Conservation (phyloP, 2,329 filamentous ascomycete genomes). For the Aspergillus persii region DNA sequence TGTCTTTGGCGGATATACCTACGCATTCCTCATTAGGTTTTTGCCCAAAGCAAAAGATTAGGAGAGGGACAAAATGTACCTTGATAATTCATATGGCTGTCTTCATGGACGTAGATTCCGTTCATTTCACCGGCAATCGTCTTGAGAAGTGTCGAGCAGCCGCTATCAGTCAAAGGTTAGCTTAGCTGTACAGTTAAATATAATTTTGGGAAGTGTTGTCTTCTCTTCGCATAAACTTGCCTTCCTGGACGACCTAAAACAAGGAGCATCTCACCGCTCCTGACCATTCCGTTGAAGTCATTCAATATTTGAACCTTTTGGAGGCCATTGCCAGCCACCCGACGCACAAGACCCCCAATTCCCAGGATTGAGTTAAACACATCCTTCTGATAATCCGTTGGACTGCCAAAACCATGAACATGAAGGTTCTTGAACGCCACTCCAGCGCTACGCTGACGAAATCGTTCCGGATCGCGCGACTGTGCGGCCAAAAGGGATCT, state of each 20-base stretch:
- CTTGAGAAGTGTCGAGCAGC: constrained; percentile 79
- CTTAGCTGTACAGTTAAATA: background rate
- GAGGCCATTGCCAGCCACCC: background rate
- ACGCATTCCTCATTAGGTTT: background rate
- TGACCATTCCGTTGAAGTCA: constrained; percentile 51
- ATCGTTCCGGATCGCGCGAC: constrained; percentile 18
- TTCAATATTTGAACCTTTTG: constrained; percentile 45
- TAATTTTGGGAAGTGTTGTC: background rate
- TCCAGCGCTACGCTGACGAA: constrained; percentile 6
- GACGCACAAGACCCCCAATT: constrained; percentile 33
- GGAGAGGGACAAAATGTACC: background rate
- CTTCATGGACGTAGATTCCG: constrained; percentile 59
- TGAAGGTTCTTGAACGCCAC: constrained; percentile 52
- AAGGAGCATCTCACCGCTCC: constrained; percentile 45
- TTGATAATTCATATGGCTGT: constrained; percentile 35
- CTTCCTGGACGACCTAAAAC: constrained; percentile 40
- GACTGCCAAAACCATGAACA: constrained; percentile 64
- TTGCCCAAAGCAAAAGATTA: background rate
- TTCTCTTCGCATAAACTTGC: background rate
- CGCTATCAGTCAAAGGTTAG: constrained; percentile 8
- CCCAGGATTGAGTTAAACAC: constrained; percentile 58
- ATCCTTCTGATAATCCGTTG: constrained; percentile 65
- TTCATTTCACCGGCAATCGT: constrained; percentile 39
- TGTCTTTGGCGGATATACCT: background rate
- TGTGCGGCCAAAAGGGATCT: constrained; percentile 19